Percentiles rank a stretch among this genome's conserved stretches.
Conservation (phyloP, 2,329 filamentous ascomycete genomes). For the Aspergillus spinulosporus region DNA sequence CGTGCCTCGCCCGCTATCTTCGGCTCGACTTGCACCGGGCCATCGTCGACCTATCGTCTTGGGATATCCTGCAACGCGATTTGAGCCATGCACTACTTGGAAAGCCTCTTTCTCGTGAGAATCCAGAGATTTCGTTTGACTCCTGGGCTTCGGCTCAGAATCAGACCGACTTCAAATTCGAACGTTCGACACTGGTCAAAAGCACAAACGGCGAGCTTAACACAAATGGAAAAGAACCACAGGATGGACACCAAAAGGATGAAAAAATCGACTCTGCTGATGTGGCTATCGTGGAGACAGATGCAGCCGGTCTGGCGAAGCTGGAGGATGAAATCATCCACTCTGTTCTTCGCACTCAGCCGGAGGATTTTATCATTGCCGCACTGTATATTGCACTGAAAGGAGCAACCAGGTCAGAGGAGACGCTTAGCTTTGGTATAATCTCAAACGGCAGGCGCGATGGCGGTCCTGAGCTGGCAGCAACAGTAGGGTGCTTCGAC, state of each 20-base stretch:
- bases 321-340: neutral
- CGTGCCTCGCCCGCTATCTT: conserved; percentile 6
- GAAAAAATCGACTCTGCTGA: neutral
- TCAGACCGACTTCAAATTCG: neutral
- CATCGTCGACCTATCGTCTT: conserved; percentile 2
- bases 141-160: neutral
- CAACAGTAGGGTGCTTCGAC: conserved; percentile 5
- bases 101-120: neutral
- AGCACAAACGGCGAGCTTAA: neutral
- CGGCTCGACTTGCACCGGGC: conserved; percentile 6
- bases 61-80: conserved; percentile 1
- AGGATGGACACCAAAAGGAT: neutral
- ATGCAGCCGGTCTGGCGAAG: neutral
- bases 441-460: neutral
- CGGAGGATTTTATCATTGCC: conserved; percentile 7
- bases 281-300: neutral
- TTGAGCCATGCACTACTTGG: neutral
- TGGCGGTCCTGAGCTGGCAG: neutral
- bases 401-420: neutral
- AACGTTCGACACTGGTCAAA: neutral
- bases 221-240: neutral
- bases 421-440: neutral
- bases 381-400: neutral
- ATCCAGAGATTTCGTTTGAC: neutral
- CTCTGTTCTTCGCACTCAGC: neutral